phyloP scores from a whole-genome alignment of 371 early-diverging fungal species.

The Mortierella polycephala region DNA sequence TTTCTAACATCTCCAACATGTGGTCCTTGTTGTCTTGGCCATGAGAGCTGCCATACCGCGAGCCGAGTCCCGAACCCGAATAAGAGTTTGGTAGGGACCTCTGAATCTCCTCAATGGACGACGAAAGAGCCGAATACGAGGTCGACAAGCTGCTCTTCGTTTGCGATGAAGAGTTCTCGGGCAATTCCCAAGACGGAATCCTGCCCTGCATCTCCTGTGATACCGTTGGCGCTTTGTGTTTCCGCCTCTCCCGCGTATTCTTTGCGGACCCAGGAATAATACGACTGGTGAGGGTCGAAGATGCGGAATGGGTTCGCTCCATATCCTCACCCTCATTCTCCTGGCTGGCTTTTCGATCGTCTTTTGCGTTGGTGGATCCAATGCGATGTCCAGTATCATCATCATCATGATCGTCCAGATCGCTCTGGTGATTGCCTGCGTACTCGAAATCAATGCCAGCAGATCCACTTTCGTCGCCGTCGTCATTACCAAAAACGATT shows the following conservation, averaged over 20 bases:
- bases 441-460: slow-evolving; percentile 28
- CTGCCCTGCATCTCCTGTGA: slow-evolving; percentile 33
- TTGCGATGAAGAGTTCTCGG: slow-evolving; percentile 11
- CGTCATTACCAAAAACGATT: slow-evolving; percentile 44
- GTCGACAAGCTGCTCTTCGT: slow-evolving; percentile 14
- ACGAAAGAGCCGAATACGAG: slow-evolving; percentile 33
- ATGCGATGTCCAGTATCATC: background rate
- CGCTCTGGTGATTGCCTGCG: slow-evolving; percentile 10
- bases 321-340: slow-evolving; percentile 19
- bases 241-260: slow-evolving; percentile 2
- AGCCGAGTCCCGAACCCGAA: slow-evolving; percentile 34
- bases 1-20: slow-evolving; percentile 3
- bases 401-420: slow-evolving; percentile 1
- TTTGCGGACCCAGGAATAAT: slow-evolving; percentile 17
- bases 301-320: slow-evolving; percentile 36
- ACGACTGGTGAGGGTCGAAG: slow-evolving; percentile 38
- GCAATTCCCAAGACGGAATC: slow-evolving; percentile 21
- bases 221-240: slow-evolving; percentile 33
- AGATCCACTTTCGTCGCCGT: slow-evolving; percentile 14
- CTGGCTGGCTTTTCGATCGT: no score
- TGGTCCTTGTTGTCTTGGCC: slow-evolving; percentile 14
- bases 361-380: no score
- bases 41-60: slow-evolving; percentile 21
- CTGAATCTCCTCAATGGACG: slow-evolving; percentile 53
- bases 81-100: slow-evolving; percentile 41